Conservation (phyloP, 2,329 filamentous ascomycete species). For the Fusarium sp. region DNA sequence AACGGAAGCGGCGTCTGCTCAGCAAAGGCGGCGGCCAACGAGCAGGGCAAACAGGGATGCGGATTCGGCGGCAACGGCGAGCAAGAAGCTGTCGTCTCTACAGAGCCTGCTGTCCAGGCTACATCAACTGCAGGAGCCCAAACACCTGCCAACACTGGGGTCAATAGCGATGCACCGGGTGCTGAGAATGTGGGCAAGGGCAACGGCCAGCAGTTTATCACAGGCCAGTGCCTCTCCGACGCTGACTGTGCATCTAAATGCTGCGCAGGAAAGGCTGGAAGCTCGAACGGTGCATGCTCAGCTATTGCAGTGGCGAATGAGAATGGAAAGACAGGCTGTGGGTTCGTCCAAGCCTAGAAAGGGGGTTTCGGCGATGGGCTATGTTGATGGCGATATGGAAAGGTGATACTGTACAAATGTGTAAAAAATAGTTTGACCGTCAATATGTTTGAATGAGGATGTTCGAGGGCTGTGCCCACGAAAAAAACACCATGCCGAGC, state of each 20-base stretch:
- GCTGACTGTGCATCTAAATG: slow-evolving; percentile 44
- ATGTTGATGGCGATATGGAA: not conserved
- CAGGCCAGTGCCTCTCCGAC: slow-evolving; percentile 40
- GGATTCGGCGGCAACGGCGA: slow-evolving; percentile 37
- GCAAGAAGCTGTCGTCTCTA: not conserved
- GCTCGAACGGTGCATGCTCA: slow-evolving; percentile 14
- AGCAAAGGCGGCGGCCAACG: slow-evolving; percentile 40
- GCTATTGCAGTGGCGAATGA: slow-evolving; percentile 19
- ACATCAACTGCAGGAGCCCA: not conserved
- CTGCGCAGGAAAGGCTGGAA: slow-evolving; percentile 32
- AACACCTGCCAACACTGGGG: not conserved
- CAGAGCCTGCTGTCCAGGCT: not conserved
- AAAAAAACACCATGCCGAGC: not conserved
- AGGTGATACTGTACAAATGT: not conserved
- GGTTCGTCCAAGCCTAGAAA: slow-evolving; percentile 53
- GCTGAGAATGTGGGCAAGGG: slow-evolving; percentile 39
- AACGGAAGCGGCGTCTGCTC: slow-evolving; percentile 45
- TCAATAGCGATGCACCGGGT: slow-evolving; percentile 16
- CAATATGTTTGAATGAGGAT: not conserved
- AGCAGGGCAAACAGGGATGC: slow-evolving; percentile 50
- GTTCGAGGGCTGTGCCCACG: not conserved
- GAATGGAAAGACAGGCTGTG: slow-evolving; percentile 29
- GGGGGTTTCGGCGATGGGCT: not conserved
- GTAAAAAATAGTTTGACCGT: not conserved
- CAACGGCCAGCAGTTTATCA: slow-evolving; percentile 43